These are phyloP conservation scores for Casuarina cunninghamiana DNA, from an alignment of 306 rosid genomes.

Conservation along the genomic window DNA sequence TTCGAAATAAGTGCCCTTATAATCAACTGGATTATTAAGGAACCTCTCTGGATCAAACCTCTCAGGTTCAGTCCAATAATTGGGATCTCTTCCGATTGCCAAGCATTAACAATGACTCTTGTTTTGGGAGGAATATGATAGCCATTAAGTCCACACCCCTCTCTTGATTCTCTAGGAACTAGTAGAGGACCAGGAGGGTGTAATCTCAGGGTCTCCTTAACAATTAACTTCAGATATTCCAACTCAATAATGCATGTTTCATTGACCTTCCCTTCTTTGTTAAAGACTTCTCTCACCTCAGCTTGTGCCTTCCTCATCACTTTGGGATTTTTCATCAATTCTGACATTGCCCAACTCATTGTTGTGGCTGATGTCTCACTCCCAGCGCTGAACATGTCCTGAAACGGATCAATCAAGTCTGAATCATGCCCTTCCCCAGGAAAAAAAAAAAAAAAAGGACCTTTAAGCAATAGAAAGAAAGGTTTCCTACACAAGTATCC, in stretches of 20 bases:
- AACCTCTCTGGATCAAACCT: slow-evolving; percentile 35
- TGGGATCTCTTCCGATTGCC: too few species aligned
- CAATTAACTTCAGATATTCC: slow-evolving; percentile 14
- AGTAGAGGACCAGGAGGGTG: slow-evolving; percentile 20
- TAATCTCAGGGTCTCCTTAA: slow-evolving; percentile 41
- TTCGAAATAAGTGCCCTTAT: slow-evolving; percentile 23
- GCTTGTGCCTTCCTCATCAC: slow-evolving; percentile 38
- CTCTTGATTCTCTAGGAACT: slow-evolving; percentile 27
- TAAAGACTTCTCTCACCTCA: slow-evolving; percentile 36
- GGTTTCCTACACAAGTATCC: too few species aligned
- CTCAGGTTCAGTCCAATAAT: slow-evolving; percentile 31
- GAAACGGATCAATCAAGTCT: too few species aligned
- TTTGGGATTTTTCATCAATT: slow-evolving; percentile 39
- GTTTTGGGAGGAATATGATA: too few species aligned
- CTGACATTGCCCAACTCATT: slow-evolving; percentile 39
- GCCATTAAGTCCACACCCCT: slow-evolving; percentile 23
- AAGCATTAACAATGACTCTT: too few species aligned
- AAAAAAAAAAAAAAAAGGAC: too few species aligned
- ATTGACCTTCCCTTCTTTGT: neutral
- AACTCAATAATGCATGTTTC: too few species aligned
- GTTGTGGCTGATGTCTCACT: slow-evolving; percentile 31
- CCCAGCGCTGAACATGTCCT: slow-evolving; percentile 41
- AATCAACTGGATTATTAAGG: slow-evolving; percentile 16
- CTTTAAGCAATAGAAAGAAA: too few species aligned
- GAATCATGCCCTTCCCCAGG: too few species aligned